Evolutionary conservation across 192 early-diverging fungal genomes (phyloP).

Genomic region (Coemansia sp.): DNA sequence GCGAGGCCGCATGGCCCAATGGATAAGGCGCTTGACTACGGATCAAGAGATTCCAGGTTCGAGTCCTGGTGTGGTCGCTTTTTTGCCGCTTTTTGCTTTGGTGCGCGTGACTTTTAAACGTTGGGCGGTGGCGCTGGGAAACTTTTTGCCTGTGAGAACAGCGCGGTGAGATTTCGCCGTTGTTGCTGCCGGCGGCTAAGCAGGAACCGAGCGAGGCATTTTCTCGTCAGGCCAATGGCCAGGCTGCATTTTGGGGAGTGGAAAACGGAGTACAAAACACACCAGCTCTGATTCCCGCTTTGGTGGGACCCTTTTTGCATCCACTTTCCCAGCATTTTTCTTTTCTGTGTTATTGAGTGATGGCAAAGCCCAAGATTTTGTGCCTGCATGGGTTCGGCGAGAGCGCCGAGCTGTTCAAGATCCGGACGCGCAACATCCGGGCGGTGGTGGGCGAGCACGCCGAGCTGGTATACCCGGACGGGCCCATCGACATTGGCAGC

Average conservation of each 20-base stretch:
- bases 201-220: no score
- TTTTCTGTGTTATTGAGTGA: neutral
- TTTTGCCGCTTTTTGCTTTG: conserved; percentile 13
- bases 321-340: neutral
- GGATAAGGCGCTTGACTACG: conserved; percentile 53
- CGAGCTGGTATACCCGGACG: conserved; percentile 38
- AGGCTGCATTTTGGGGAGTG: no score
- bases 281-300: no score
- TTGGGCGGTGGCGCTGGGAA: no score
- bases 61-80: conserved; percentile 44
- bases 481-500: conserved; percentile 32
- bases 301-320: no score
- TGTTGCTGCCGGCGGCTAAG: no score
- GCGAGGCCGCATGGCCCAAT: conserved; percentile 41
- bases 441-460: conserved; percentile 26
- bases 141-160: no score
- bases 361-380: conserved; percentile 44
- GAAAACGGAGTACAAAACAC: no score
- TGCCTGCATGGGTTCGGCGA: conserved; percentile 49
- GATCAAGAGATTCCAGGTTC: conserved; percentile 53
- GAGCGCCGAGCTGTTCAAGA: conserved; percentile 36
- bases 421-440: conserved; percentile 35
- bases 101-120: no score
- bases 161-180: no score
- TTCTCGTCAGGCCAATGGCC: no score